Conservation (phyloP, 768 basidiomycete species). For the Suillus spraguei region DNA sequence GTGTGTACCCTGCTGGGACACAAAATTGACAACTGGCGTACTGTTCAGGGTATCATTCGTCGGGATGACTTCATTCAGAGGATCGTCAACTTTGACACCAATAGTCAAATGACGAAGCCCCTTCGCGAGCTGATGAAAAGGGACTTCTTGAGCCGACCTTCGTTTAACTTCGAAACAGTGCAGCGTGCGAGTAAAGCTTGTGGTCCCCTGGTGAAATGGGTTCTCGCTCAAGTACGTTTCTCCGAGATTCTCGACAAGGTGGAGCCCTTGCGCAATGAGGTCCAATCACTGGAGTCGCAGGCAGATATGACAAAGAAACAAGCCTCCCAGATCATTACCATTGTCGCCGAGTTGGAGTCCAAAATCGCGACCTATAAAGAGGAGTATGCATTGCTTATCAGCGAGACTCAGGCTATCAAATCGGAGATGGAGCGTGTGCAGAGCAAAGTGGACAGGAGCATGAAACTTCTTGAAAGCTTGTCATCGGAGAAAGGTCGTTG, state of each 20-base stretch:
- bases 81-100: constrained; percentile 95
- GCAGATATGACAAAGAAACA: constrained; percentile 96
- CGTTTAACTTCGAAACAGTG: constrained; percentile 94
- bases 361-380: constrained; percentile 96
- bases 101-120: constrained; percentile 83
- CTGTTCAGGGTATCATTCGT: constrained; percentile 94
- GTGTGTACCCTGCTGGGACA: constrained; percentile 96
- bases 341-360: constrained; percentile 89
- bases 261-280: constrained; percentile 94
- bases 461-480: constrained; percentile 91
- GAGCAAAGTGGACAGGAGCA: constrained; percentile 94
- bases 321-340: constrained; percentile 84
- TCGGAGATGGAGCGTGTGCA: constrained; percentile 97
- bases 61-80: constrained; percentile 95
- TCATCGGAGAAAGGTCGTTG: constrained; percentile 94
- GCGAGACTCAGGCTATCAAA: constrained; percentile 96
- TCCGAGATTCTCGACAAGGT: constrained; percentile 98
- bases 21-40: constrained; percentile 95
- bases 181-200: constrained; percentile 96
- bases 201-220: constrained; percentile 98
- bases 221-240: constrained; percentile 93
- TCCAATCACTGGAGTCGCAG: constrained; percentile 88
- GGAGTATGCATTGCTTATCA: constrained; percentile 95
- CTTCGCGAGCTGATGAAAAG: constrained; percentile 90
- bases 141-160: constrained; percentile 88